These are phyloP conservation scores for Deuterostichococcus epilithicus DNA, from an alignment of 139 green algal species.

Conservation along the genomic window DNA sequence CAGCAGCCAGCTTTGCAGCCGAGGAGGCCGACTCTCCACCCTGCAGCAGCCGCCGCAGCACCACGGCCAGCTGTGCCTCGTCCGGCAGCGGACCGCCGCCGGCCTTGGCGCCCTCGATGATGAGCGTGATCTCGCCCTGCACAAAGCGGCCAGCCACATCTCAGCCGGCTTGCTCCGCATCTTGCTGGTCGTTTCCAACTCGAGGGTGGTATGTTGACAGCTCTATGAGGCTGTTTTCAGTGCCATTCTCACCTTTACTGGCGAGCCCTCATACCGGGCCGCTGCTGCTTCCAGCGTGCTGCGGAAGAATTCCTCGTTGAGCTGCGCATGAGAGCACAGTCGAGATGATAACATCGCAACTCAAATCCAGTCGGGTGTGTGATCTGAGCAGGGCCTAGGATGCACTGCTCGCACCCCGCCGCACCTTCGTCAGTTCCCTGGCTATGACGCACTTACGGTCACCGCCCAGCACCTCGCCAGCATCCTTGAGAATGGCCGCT, in stretches of 20 bases:
- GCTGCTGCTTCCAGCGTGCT: conserved; percentile 29
- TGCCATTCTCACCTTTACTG: conserved; percentile 2
- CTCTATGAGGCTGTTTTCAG: not conserved
- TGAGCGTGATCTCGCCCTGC: conserved; percentile 41
- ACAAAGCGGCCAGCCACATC: not conserved
- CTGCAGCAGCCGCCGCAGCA: conserved; percentile 18
- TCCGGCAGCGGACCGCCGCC: not conserved
- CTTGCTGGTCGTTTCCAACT: not conserved
- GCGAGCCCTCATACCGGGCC: conserved; percentile 6
- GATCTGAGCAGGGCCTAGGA: not conserved
- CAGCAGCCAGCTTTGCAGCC: conserved; percentile 28
- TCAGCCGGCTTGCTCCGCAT: not conserved
- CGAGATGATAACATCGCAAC: not conserved
- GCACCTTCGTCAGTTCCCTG: conserved; percentile 84
- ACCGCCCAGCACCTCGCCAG: conserved; percentile 49
- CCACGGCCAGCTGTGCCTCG: conserved; percentile 16
- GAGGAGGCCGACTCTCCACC: conserved; percentile 25
- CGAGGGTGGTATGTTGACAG: not conserved
- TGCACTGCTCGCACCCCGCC: not conserved
- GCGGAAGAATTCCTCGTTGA: conserved; percentile 79
- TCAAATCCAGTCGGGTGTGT: not conserved
- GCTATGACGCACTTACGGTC: conserved; percentile 62
- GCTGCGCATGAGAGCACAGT: conserved; percentile 6
- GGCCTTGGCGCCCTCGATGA: conserved; percentile 49
- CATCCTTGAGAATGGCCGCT: conserved; percentile 52